Base-by-base conservation (phyloP, 768 basidiomycete species). In the Lentinula detonsa region DNA sequence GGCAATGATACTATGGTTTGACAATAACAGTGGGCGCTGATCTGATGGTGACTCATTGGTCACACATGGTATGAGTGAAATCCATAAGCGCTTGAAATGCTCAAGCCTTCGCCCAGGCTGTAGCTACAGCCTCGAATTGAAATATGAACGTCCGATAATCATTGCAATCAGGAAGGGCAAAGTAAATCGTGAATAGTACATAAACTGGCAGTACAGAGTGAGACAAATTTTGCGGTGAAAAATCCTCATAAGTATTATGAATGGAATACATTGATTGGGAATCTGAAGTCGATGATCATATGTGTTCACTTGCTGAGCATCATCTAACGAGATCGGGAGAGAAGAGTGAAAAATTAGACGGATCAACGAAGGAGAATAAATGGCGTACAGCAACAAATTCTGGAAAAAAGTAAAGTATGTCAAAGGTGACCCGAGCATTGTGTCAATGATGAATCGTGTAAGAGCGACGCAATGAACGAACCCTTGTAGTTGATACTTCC, bases 401-500 rank as follows among this genome's bases (percentile, higher is more conserved):
- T 64, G 37, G 37, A 39, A 39, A 39, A 39, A 39, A 39, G 28
- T 28, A 28, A 28, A 28, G 28, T 28, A 3, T 28, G 28, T 28
- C 49, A 59, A 40, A 18, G 16, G 42, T 21, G 16, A 45, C 40
- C 21, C 8, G 5, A 23, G 11, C 18, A 60, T 6, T 15, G 50
- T 23, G 57, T 58, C 18, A 43, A 15, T 43, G 16, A 43, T 0
- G 13, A 23, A 21, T 23, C 35, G 50, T 37, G 48, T 28, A n/a
- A 21, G 35, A 62, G 43, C 63, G 68, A 70, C 70, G 21, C 16
- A 56, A 28, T 4, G 53, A 15, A 48, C 11, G 66, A 61, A 86
- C 86, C 86, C 2, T 85, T 81, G 68, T 88, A 90, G 73, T 86
- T 85, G 72, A 88, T 88, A 74, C 87, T 86, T 23, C 88, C 88